A percentile compares a stretch with the other conserved stretches of the same genome.
These are phyloP conservation scores for Candida anutae DNA, from an alignment of 1,139 yeast genomes.

Conservation along the genomic window DNA sequence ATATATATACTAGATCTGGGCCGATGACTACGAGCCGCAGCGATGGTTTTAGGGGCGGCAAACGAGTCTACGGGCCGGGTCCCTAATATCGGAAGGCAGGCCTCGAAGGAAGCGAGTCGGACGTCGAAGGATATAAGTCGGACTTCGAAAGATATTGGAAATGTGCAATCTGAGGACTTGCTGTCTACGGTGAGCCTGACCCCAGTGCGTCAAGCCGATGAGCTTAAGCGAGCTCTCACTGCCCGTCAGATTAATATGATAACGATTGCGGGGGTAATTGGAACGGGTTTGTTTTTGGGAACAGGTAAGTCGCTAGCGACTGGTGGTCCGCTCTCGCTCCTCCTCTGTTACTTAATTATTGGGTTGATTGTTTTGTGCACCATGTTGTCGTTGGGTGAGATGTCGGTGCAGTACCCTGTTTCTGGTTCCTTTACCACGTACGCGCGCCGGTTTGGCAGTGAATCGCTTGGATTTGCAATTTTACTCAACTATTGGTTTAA, in stretches of 20 bases:
- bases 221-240: constrained; percentile 36
- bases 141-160: too few species aligned
- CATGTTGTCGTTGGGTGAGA: constrained; percentile 58
- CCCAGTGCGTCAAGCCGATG: constrained; percentile 10
- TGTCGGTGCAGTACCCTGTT: constrained; percentile 54
- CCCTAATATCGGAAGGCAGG: too few species aligned
- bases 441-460: constrained; percentile 54
- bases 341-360: constrained; percentile 50
- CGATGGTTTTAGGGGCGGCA: too few species aligned
- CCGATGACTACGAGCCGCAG: too few species aligned
- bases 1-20: too few species aligned
- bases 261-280: constrained; percentile 60
- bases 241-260: constrained; percentile 55
- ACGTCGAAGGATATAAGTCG: too few species aligned
- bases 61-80: too few species aligned
- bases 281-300: constrained; percentile 62
- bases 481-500: constrained; percentile 59
- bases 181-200: not conserved
- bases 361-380: constrained; percentile 54
- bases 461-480: constrained; percentile 56
- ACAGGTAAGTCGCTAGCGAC: constrained; percentile 50
- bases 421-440: constrained; percentile 58
- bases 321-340: constrained; percentile 61
- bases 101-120: too few species aligned
- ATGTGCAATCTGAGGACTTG: not conserved